A percentile compares a stretch with the other conserved stretches of the same genome.
These are phyloP conservation scores for Pistacia atlantica DNA, from an alignment of 345 rosid species.

Conservation along the genomic window DNA sequence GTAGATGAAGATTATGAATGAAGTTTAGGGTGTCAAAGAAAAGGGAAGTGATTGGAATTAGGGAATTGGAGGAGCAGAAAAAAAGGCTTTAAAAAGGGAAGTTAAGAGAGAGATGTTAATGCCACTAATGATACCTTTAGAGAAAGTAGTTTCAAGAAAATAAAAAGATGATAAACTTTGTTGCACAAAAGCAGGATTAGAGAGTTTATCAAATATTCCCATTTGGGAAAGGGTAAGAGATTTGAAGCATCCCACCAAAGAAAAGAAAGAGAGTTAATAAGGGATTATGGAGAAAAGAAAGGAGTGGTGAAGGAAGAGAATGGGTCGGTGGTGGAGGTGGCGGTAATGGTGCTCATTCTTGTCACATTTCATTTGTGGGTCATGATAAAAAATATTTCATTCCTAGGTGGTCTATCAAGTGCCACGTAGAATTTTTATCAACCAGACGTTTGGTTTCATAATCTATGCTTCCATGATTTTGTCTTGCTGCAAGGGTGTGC, in stretches of 20 bases:
- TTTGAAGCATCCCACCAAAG: no score
- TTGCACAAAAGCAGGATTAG: slow-evolving; percentile 14
- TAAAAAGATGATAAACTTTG: slow-evolving; percentile 28
- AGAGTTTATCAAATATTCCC: slow-evolving; percentile 41
- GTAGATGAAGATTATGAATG: neutral
- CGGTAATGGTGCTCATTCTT: slow-evolving; percentile 12
- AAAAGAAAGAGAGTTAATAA: neutral
- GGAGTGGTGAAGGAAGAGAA: slow-evolving; percentile 34
- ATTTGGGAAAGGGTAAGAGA: slow-evolving; percentile 15
- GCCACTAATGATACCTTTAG: slow-evolving; percentile 46
- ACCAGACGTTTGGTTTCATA: slow-evolving; percentile 18
- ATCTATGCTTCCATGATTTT: slow-evolving; percentile 10
- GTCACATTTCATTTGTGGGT: slow-evolving; percentile 15
- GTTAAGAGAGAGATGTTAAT: slow-evolving; percentile 10
- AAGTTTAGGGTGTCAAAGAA: slow-evolving; percentile 8
- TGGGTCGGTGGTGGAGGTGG: slow-evolving; percentile 30
- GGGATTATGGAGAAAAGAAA: slow-evolving; percentile 22
- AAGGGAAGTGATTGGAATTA: slow-evolving; percentile 8
- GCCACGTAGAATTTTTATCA: slow-evolving; percentile 30
- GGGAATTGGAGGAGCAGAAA: slow-evolving; percentile 17
- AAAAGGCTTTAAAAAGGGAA: slow-evolving; percentile 12
- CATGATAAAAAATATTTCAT: neutral
- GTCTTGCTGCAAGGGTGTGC: slow-evolving; percentile 31
- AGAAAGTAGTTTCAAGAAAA: slow-evolving; percentile 22
- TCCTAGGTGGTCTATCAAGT: slow-evolving; percentile 20